phyloP scores from a whole-genome alignment of 805 yeast species.

The Pichia deserticola region DNA sequence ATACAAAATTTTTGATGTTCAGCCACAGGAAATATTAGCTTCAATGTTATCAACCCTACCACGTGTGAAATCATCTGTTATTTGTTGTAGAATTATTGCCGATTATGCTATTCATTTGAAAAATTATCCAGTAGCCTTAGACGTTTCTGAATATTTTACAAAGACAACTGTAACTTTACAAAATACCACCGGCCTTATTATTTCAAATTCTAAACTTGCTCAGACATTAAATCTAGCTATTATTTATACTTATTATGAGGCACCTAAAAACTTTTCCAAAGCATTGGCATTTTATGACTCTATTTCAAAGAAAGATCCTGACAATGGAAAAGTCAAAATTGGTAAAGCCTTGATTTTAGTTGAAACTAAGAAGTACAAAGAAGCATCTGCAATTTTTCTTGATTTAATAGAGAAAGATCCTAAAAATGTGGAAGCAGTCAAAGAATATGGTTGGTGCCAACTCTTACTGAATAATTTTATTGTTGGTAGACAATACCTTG shows the following conservation, averaged over 20 bases:
- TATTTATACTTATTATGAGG: slow-evolving; percentile 75
- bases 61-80: slow-evolving; percentile 33
- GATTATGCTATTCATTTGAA: slow-evolving; percentile 50
- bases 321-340: slow-evolving; percentile 50
- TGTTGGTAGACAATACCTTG: slow-evolving; percentile 47
- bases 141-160: slow-evolving; percentile 54
- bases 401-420: slow-evolving; percentile 44
- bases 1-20: slow-evolving; percentile 1
- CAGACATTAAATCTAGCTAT: slow-evolving; percentile 63
- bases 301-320: slow-evolving; percentile 37
- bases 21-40: slow-evolving; percentile 12
- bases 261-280: slow-evolving; percentile 77
- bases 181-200: slow-evolving; percentile 37
- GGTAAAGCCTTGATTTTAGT: slow-evolving; percentile 78
- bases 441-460: slow-evolving; percentile 76
- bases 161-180: slow-evolving; percentile 42
- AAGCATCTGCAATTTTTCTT: slow-evolving; percentile 41
- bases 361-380: slow-evolving; percentile 50
- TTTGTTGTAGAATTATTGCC: slow-evolving; percentile 61
- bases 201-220: slow-evolving; percentile 48
- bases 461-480: slow-evolving; percentile 43
- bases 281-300: slow-evolving; percentile 68
- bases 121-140: slow-evolving; percentile 58
- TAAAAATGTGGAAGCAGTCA: slow-evolving; percentile 48
- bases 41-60: slow-evolving; percentile 10